Evolutionary conservation across 257 asterid genomes (phyloP).

Genomic region (Lithospermum erythrorhizon): DNA sequence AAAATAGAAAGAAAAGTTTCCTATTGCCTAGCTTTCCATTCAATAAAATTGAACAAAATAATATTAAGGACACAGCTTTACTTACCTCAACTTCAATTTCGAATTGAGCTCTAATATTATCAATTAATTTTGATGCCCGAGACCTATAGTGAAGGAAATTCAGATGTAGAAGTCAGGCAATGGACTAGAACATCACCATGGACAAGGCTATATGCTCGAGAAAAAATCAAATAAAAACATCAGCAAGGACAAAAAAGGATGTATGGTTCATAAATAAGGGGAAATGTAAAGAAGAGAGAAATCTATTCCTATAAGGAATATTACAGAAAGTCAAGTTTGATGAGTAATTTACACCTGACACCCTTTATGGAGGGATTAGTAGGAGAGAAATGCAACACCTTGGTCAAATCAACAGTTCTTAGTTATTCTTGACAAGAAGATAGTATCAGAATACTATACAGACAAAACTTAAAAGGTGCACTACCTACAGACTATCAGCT

Average conservation of each 20-base stretch:
- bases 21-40: neutral
- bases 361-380: neutral
- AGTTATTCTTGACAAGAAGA: neutral
- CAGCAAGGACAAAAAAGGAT: too few species aligned
- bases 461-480: neutral
- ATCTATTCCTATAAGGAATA: neutral
- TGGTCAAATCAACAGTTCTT: neutral
- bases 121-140: conserved; percentile 55
- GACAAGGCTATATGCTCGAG: neutral
- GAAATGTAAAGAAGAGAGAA: neutral
- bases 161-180: neutral
- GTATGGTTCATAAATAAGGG: neutral
- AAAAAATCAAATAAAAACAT: too few species aligned
- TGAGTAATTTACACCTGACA: neutral
- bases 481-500: conserved; percentile 2
- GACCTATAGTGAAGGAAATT: conserved; percentile 37
- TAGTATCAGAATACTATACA: neutral
- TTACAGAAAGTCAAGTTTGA: neutral
- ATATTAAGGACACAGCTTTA: conserved; percentile 9
- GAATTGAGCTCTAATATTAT: conserved; percentile 47
- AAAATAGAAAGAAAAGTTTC: too few species aligned
- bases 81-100: conserved; percentile 66
- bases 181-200: neutral
- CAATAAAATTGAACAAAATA: neutral
- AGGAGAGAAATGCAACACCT: neutral